Base-by-base conservation (phyloP, 345 rosid species). In the Citrus australasica region DNA sequence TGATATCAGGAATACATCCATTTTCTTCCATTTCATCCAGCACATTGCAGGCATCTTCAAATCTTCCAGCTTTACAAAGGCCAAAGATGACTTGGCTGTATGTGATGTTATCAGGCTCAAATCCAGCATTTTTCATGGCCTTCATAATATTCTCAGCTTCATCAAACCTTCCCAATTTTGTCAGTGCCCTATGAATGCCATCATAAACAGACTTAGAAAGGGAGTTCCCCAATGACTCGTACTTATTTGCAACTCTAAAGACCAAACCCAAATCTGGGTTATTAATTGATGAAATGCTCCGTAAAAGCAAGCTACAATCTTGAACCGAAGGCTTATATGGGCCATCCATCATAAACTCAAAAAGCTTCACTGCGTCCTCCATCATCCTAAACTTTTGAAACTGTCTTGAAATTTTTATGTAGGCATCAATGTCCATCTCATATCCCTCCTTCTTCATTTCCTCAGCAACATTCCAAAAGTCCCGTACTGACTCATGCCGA, bases 261-360 rank as follows among this genome's bases (percentile, higher is more conserved):
- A 88, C 97, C 88, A 95, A 87, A 81, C 83, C 83, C 78, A 90
- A 66, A 88, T 90, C 87, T 1, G 88, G 87, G 68, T 73, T 79
- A 30, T 84, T 84, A 77, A 86, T 76, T 46, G 79, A 78, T 2
- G 95, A 84, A 79, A 95, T 79, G 74, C 83, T 86, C 79, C 89
- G 83, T 79, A 95, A 70, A 56, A 95, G 90, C 24, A 87, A 78
- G 82, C 76, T 81, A 82, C 97, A 93, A 73, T 91, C 91, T 77
- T 92, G 91, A 82, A 78, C 73, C 1, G 93, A 87, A 70, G 97
- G 98, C 87, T 88, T 90, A 83, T 83, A 93, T 1, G 88, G 97
- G 58, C 98, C 84, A 83, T 93, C 97, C 95, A 92, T 95, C 98
- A 93, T 92, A 78, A 86, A 80, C 82, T 93, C 98, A 71, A 88